These are phyloP conservation scores for Tetrapisispora namnaoensis DNA, from an alignment of 805 yeast genomes.

Conservation along the genomic window DNA sequence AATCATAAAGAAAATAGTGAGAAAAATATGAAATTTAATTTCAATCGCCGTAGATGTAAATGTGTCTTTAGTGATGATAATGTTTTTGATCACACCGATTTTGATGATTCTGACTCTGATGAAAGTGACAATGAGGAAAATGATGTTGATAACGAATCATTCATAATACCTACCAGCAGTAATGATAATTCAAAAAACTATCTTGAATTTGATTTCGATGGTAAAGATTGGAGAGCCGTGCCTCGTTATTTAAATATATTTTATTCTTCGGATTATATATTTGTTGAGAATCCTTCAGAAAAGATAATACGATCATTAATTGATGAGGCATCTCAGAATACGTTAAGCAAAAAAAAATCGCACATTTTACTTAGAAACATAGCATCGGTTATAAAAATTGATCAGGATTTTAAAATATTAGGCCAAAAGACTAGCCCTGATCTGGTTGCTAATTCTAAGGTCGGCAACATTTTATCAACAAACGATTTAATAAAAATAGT, in stretches of 20 bases:
- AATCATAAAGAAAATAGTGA: slow-evolving; percentile 3
- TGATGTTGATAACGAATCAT: background rate
- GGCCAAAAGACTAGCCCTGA: slow-evolving; percentile 16
- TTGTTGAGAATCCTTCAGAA: slow-evolving; percentile 11
- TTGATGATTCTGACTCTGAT: slow-evolving; percentile 14
- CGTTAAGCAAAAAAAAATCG: slow-evolving; percentile 12
- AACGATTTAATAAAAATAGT: slow-evolving; percentile 42
- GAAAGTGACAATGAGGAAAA: slow-evolving; percentile 14
- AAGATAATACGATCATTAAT: slow-evolving; percentile 10
- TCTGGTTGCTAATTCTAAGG: slow-evolving; percentile 11
- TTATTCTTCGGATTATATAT: slow-evolving; percentile 20
- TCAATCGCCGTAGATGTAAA: slow-evolving; percentile 22
- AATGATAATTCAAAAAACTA: slow-evolving; percentile 31
- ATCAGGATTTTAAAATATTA: slow-evolving; percentile 20
- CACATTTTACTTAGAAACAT: slow-evolving; percentile 29
- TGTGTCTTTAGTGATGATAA: slow-evolving; percentile 32
- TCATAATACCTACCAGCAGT: background rate
- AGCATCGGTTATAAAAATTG: slow-evolving; percentile 43
- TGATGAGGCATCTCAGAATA: slow-evolving; percentile 12
- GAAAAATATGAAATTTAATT: background rate
- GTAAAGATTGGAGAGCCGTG: slow-evolving; percentile 65
- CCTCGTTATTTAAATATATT: slow-evolving; percentile 49
- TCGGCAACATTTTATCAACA: slow-evolving; percentile 29
- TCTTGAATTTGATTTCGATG: slow-evolving; percentile 47
- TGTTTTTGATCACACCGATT: slow-evolving; percentile 16